Percentiles rank a stretch among this genome's conserved stretches.
Conservation (phyloP, 1,284 basidiomycete species). For the Leucoagaricus sp. region DNA sequence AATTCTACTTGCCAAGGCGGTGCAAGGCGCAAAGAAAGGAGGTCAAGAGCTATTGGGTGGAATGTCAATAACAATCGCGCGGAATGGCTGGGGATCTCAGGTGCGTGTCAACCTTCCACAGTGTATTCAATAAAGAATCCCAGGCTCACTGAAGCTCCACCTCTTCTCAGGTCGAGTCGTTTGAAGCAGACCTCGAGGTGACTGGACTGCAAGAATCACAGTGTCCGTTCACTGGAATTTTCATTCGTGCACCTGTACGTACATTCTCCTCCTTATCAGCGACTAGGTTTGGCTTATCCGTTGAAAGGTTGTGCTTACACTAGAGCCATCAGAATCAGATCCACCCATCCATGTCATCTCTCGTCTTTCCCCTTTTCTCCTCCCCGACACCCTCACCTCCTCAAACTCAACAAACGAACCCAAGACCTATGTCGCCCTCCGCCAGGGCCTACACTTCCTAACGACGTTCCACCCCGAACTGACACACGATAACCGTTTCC, state of each 20-base stretch:
- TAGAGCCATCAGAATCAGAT: conserved; percentile 45
- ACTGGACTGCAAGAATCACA: conserved; percentile 62
- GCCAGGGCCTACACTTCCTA: conserved; percentile 83
- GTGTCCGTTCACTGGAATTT: conserved; percentile 81
- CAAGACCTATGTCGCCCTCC: conserved; percentile 81
- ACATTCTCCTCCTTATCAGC: conserved; percentile 19
- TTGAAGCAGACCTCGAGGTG: conserved; percentile 78
- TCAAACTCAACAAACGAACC: conserved; percentile 46
- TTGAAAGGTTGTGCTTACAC: conserved; percentile 59
- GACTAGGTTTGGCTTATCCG: conserved; percentile 1
- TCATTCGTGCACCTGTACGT: conserved; percentile 92
- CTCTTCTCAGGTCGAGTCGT: conserved; percentile 75
- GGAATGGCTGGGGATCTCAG: conserved; percentile 92
- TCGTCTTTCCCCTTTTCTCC: conserved; percentile 62
- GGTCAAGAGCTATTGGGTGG: conserved; percentile 88
- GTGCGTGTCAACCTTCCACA: conserved; percentile 42
- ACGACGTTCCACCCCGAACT: conserved; percentile 97
- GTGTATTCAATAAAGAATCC: neutral
- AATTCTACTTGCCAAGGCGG: conserved; percentile 79
- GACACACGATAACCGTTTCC: conserved; percentile 85
- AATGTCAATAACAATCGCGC: conserved; percentile 77
- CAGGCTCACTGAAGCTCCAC: neutral
- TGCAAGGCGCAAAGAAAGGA: conserved; percentile 83
- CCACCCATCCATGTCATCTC: conserved; percentile 71
- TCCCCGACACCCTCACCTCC: conserved; percentile 50